A percentile compares a stretch with the other conserved stretches of the same genome.
phyloP scores from a whole-genome alignment of 805 yeast genomes.

The Wickerhamomyces canadensis region DNA sequence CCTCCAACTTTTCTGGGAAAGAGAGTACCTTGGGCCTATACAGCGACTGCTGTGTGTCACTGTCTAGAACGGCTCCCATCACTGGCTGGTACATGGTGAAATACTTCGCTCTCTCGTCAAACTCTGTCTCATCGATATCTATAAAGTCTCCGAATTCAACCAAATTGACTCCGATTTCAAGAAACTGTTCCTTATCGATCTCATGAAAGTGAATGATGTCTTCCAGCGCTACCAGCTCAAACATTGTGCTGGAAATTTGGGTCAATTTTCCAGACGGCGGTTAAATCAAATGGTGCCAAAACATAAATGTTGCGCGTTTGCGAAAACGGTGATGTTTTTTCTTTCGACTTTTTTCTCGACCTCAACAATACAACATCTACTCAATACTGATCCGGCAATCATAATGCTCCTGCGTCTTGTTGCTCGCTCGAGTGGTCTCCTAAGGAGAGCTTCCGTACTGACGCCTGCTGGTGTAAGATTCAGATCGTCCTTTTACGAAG shows the following conservation, averaged over 20 bases:
- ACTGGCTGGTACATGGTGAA: no score
- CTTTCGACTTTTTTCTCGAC: no score
- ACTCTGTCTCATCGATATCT: constrained; percentile 2
- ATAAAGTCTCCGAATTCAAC: constrained; percentile 3
- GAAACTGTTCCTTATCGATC: constrained; percentile 1
- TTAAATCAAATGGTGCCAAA: no score
- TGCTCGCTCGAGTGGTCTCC: background rate
- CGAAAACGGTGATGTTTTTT: background rate
- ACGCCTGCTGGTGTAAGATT: background rate
- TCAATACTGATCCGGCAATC: background rate
- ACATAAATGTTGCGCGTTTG: background rate
- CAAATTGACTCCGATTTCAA: constrained; percentile 7
- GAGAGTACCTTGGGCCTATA: no score
- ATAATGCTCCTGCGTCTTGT: background rate
- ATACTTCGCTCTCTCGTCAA: constrained; percentile 1
- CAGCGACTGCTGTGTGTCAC: no score
- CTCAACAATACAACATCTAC: background rate
- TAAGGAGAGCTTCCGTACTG: background rate
- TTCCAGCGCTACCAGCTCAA: constrained; percentile 7
- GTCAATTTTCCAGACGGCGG: background rate
- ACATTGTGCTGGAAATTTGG: background rate
- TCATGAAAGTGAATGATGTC: constrained; percentile 3
- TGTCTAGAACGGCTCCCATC: no score
- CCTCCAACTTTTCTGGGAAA: background rate
- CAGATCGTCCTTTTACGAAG: constrained; percentile 18